Percentiles rank a stretch among this genome's conserved stretches.
These are phyloP conservation scores for Naegleria gruberi DNA, from an alignment of 208 protist genomes.

Conservation along the genomic window DNA sequence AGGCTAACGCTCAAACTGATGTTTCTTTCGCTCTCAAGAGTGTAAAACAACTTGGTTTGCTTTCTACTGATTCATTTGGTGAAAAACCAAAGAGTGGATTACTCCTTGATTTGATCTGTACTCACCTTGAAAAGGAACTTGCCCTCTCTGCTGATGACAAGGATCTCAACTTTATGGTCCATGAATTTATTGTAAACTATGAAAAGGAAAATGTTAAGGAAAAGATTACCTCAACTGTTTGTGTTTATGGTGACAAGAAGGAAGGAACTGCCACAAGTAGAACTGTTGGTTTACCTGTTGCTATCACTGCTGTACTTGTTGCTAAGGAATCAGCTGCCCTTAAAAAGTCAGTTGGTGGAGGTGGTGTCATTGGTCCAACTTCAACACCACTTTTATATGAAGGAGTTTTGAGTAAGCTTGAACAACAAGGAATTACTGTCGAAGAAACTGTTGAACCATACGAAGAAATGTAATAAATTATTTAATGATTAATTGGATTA, in stretches of 20 bases:
- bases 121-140: background rate
- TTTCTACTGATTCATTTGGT: background rate
- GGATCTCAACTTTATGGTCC: constrained; percentile 1
- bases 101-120: background rate
- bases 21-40: background rate
- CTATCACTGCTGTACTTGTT: constrained; percentile 43
- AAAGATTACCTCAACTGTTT: background rate
- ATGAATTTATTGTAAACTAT: background rate
- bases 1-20: background rate
- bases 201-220: background rate
- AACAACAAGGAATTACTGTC: constrained; percentile 30
- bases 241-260: constrained; percentile 2
- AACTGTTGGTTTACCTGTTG: constrained; percentile 50
- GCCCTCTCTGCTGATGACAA: background rate
- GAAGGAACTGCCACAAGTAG: constrained; percentile 38
- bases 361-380: constrained; percentile 31
- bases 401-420: constrained; percentile 28
- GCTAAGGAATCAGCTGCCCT: background rate
- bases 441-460: constrained; percentile 6
- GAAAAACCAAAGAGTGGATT: background rate
- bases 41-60: background rate
- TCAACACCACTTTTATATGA: constrained; percentile 26
- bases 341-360: background rate
- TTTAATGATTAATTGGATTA: too few species aligned
- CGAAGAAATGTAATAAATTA: background rate